Percentiles rank a stretch among this genome's conserved stretches.
These are phyloP conservation scores for Limonomyces culmigenus DNA, from an alignment of 1,284 basidiomycete species.

Conservation along the genomic window DNA sequence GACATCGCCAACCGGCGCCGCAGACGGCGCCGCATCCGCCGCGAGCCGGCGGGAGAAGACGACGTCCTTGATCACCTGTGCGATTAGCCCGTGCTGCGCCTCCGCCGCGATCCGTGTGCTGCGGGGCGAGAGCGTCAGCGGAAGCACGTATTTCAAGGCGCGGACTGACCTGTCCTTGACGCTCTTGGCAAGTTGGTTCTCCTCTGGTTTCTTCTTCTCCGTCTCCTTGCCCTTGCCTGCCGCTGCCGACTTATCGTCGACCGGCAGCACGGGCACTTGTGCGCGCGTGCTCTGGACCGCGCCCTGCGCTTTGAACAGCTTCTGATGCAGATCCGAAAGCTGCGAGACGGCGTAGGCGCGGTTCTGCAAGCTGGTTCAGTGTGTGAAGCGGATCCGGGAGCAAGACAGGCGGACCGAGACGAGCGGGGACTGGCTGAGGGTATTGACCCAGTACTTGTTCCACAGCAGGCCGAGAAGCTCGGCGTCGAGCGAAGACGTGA, in stretches of 20 bases:
- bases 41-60: constrained; percentile 55
- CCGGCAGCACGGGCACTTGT: constrained; percentile 30
- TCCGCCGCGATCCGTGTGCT: constrained; percentile 78
- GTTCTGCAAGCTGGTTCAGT: constrained; percentile 37
- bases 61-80: constrained; percentile 80
- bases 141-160: background rate
- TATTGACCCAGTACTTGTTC: constrained; percentile 99
- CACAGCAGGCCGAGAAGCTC: constrained; percentile 81
- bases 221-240: constrained; percentile 4
- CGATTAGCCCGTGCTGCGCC: constrained; percentile 80
- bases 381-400: background rate
- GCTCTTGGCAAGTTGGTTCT: constrained; percentile 63
- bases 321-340: constrained; percentile 75
- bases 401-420: constrained; percentile 54
- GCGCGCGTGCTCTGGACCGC: constrained; percentile 39
- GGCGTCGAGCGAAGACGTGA: constrained; percentile 80
- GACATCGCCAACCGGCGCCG: constrained; percentile 13
- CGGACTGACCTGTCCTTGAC: constrained; percentile 64
- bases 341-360: constrained; percentile 84
- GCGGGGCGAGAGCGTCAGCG: constrained; percentile 3
- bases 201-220: constrained; percentile 62
- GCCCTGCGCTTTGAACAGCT: constrained; percentile 52
- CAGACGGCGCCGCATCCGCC: constrained; percentile 10
- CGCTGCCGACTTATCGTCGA: constrained; percentile 13
- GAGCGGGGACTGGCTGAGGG: constrained; percentile 78